Evolutionary conservation across 768 basidiomycete species (phyloP).

Genomic region (Cubamyces lactineus): DNA sequence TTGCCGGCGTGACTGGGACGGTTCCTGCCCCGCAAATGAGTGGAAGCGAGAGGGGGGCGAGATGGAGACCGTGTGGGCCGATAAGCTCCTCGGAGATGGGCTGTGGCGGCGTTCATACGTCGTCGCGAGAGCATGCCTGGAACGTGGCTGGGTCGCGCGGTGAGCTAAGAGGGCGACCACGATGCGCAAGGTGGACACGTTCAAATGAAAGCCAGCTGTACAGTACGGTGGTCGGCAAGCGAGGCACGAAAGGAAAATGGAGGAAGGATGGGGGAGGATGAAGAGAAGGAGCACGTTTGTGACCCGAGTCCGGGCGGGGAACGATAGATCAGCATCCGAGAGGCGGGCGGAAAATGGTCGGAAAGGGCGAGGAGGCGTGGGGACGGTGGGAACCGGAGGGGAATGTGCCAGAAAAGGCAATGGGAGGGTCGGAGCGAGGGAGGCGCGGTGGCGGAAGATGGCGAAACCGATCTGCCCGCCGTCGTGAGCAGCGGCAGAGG

Average conservation of each 20-base stretch:
- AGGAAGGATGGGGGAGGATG: neutral
- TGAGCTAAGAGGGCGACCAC: neutral
- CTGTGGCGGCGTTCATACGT: too few relatives aligned
- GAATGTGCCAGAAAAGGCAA: slow-evolving; percentile 2
- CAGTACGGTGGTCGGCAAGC: neutral
- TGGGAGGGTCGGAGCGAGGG: slow-evolving; percentile 1
- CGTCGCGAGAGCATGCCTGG: neutral
- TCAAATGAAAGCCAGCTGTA: neutral
- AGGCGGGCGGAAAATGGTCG: slow-evolving; percentile 24
- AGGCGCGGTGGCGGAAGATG: slow-evolving; percentile 15
- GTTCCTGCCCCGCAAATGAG: slow-evolving; percentile 21
- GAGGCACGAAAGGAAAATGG: neutral
- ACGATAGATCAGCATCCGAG: slow-evolving; percentile 11
- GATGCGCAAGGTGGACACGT: neutral
- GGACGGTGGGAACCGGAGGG: slow-evolving; percentile 16
- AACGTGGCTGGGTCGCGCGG: neutral
- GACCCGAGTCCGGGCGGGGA: neutral
- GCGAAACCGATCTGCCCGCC: slow-evolving; percentile 25
- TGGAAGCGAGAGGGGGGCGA: neutral
- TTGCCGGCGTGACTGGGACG: neutral
- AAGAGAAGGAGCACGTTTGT: slow-evolving; percentile 4
- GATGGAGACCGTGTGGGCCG: neutral
- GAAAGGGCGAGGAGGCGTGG: slow-evolving; percentile 14
- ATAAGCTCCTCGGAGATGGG: slow-evolving; percentile 9
- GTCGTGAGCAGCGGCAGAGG: slow-evolving; percentile 1